A percentile compares a stretch with the other conserved stretches of the same genome.
These are phyloP conservation scores for Trametes versicolor DNA, from an alignment of 1,284 basidiomycete genomes.

Conservation along the genomic window DNA sequence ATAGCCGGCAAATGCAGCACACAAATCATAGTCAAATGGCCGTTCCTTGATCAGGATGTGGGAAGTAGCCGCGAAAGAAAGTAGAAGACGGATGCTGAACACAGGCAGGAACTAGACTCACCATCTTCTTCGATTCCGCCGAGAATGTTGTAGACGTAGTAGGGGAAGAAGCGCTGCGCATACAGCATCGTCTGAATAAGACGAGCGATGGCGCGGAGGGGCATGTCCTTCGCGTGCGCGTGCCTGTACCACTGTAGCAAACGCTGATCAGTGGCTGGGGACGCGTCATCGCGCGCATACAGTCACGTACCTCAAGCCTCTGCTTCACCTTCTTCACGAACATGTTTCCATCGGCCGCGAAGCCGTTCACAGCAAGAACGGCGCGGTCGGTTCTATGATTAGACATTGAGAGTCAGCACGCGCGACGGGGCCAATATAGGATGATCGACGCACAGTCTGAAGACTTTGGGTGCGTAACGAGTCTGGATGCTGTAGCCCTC, in stretches of 20 bases:
- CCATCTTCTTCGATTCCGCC: constrained; percentile 95
- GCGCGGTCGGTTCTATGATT: constrained; percentile 86
- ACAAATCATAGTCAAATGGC: too few relatives aligned
- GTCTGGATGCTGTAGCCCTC: constrained; percentile 97
- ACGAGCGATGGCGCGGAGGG: constrained; percentile 90
- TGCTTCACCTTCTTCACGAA: constrained; percentile 96
- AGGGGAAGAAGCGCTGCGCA: constrained; percentile 93
- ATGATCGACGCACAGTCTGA: constrained; percentile 70
- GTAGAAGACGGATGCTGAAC: too few relatives aligned
- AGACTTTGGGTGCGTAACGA: constrained; percentile 93
- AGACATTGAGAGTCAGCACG: constrained; percentile 13
- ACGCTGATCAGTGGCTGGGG: neutral
- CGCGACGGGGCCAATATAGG: constrained; percentile 2
- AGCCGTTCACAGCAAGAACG: constrained; percentile 93
- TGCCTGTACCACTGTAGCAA: constrained; percentile 88
- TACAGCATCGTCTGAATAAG: constrained; percentile 98
- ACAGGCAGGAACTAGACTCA: too few relatives aligned
- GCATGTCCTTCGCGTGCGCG: constrained; percentile 94
- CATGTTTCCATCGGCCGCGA: constrained; percentile 95
- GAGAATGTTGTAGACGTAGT: constrained; percentile 95
- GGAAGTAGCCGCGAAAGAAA: too few relatives aligned
- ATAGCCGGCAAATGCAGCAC: too few relatives aligned
- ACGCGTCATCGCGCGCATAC: constrained; percentile 13
- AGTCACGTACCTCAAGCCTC: constrained; percentile 79
- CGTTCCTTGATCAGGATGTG: too few relatives aligned